Base-by-base conservation (phyloP, 1,284 basidiomycete species). In the Austroboletus rostrupii region DNA sequence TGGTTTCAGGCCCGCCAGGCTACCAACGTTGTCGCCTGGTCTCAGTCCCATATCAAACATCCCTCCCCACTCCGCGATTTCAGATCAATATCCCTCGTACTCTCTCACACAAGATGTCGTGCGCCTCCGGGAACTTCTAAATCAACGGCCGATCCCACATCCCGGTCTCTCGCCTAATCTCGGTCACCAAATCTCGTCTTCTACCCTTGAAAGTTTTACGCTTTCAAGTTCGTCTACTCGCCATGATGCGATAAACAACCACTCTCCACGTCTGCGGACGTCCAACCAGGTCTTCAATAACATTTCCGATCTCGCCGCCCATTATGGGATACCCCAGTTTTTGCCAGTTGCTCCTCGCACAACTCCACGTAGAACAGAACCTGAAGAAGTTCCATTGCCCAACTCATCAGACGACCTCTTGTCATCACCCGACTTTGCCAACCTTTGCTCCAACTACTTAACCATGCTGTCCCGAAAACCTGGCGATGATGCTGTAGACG, bases 281-380 rank as follows among this genome's bases (percentile, higher is more conserved):
- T 64, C 66, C 19, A 66, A 71, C 45, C 72, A 73, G 67, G 74
- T 79, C 56, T 77, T 76, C 49, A 67, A 64, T 46, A 71, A 69
- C 55, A 69, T 76, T 23, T 75, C 74, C 55, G 83, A 81, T 71
- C 71, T 85, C 50, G 80, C 83, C 62, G 73, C 81, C 58, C 84
- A 86, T 56, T 80, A 87, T 86, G 86, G 84, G 70, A 80, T 88
- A 59, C 86, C 85, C 51, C 76, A 79, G 55, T 77, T 73, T 54
- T 68, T 88, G 44, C 85, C 86, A 41, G 79, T 79, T 54, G 78
- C 79, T 49, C 85, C 86, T 53, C 75, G 75, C 49, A 77, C 77
- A 63, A 73, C 71, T 61, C 74, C 76, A 53, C 74, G 63, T 67
- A 70, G 70, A 69, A 55, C 65, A 64, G 63, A 70, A 48, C 43